Percentiles rank a stretch among this genome's conserved stretches.
phyloP scores from a whole-genome alignment of 2,329 filamentous ascomycete species.

The Allantophomopsis cytisporea region DNA sequence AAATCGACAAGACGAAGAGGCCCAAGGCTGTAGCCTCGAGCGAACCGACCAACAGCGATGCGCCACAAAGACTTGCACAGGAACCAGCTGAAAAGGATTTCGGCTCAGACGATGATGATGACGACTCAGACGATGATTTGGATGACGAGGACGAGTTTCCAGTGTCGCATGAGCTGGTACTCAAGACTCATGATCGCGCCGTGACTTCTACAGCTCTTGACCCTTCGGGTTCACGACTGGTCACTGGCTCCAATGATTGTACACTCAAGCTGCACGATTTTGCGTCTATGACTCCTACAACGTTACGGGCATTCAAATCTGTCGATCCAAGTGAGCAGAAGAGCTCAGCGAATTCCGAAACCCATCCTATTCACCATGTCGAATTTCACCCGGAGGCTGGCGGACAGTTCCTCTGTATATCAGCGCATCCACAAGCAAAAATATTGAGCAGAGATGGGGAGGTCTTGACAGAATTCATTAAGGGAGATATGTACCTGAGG shows the following conservation, averaged over 20 bases:
- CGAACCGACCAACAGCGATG: slow-evolving; percentile 10
- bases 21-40: slow-evolving; percentile 21
- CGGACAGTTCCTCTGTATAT: slow-evolving; percentile 70
- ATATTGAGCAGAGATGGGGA: slow-evolving; percentile 85
- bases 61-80: slow-evolving; percentile 13
- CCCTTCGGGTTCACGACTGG: slow-evolving; percentile 68
- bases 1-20: slow-evolving; percentile 69
- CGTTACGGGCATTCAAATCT: slow-evolving; percentile 83
- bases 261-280: slow-evolving; percentile 91
- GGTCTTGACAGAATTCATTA: slow-evolving; percentile 74
- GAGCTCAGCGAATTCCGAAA: slow-evolving; percentile 56
- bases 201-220: slow-evolving; percentile 79
- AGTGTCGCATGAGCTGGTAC: slow-evolving; percentile 79
- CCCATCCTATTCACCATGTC: slow-evolving; percentile 77
- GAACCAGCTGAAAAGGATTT: slow-evolving; percentile 20
- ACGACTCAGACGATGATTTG: slow-evolving; percentile 42
- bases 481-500: slow-evolving; percentile 95
- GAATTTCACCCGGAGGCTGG: slow-evolving; percentile 77
- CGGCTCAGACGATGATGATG: slow-evolving; percentile 27
- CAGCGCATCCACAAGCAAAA: slow-evolving; percentile 81
- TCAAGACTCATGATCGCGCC: slow-evolving; percentile 84
- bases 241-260: slow-evolving; percentile 87
- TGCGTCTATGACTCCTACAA: slow-evolving; percentile 87
- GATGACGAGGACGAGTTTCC: slow-evolving; percentile 82
- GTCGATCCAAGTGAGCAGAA: slow-evolving; percentile 78